phyloP scores from a whole-genome alignment of 108 stramenopile genomes.

The Nitzschia putrida region DNA sequence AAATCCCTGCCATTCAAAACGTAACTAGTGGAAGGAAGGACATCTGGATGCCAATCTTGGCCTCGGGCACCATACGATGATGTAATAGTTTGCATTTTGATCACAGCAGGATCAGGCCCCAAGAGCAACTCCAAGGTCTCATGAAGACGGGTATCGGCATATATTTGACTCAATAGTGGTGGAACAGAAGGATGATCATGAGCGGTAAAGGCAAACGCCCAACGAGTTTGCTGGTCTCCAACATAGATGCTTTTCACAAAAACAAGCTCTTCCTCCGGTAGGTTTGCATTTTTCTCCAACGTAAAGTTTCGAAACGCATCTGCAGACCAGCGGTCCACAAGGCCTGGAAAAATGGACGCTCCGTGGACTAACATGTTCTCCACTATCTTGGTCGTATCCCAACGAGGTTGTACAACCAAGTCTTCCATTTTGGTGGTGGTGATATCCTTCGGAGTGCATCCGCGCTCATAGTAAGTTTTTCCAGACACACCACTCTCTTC shows the following conservation, averaged over 20 bases:
- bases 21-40: neutral
- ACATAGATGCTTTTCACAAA: neutral
- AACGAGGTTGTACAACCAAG: constrained; percentile 7
- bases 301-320: constrained; percentile 17
- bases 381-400: neutral
- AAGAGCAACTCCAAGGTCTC: constrained; percentile 28
- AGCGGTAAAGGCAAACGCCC: constrained; percentile 3
- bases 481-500: neutral
- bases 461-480: constrained; percentile 16
- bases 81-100: constrained; percentile 40
- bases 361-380: constrained; percentile 21
- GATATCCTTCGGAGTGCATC: constrained; percentile 10
- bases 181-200: constrained; percentile 16
- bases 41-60: constrained; percentile 40
- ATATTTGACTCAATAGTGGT: constrained; percentile 25
- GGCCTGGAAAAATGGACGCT: constrained; percentile 11
- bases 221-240: constrained; percentile 9
- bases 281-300: constrained; percentile 4
- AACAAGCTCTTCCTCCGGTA: neutral
- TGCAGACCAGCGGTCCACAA: constrained; percentile 5
- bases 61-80: constrained; percentile 25
- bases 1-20: neutral
- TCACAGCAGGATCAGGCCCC: constrained; percentile 33
- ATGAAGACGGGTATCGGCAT: constrained; percentile 3
- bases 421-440: constrained; percentile 15